Conservation (phyloP, 345 rosid genomes). For the Lumnitzera littorea region DNA sequence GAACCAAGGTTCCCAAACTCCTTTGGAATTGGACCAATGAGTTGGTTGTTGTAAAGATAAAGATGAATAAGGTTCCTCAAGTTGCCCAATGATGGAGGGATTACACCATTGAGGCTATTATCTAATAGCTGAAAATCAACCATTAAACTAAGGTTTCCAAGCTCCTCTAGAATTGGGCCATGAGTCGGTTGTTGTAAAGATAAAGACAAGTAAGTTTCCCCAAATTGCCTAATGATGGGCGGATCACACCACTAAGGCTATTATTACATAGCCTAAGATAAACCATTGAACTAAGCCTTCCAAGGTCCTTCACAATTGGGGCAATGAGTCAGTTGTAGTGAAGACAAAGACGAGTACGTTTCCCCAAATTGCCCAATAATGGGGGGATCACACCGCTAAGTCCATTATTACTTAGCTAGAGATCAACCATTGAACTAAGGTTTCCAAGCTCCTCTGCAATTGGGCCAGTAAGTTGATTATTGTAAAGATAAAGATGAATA, state of each 20-base stretch:
- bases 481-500: not conserved
- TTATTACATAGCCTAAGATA: conserved; percentile 1
- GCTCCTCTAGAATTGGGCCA: too few species aligned
- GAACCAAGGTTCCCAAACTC: not conserved
- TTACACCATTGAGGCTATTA: not conserved
- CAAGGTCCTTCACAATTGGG: conserved; percentile 9
- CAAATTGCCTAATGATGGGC: too few species aligned
- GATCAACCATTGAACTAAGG: conserved; percentile 6
- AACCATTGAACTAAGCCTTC: conserved; percentile 11
- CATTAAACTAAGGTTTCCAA: too few species aligned
- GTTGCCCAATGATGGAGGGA: conserved; percentile 29
- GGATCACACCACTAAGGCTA: not conserved
- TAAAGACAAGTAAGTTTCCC: too few species aligned
- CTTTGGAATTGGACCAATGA: not conserved
- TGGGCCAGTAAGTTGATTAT: conserved; percentile 4
- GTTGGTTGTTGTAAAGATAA: too few species aligned
- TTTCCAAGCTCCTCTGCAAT: conserved; percentile 15
- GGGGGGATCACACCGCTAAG: too few species aligned
- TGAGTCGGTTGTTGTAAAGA: too few species aligned
- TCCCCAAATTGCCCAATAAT: too few species aligned
- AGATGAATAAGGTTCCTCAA: not conserved
- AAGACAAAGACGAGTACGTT: too few species aligned
- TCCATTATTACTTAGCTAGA: not conserved
- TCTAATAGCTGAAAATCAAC: too few species aligned
- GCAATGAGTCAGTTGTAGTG: too few species aligned